A percentile compares a stretch with the other conserved stretches of the same genome.
Conservation (phyloP, 768 basidiomycete genomes). For the Stropharia rugosoannulata region DNA sequence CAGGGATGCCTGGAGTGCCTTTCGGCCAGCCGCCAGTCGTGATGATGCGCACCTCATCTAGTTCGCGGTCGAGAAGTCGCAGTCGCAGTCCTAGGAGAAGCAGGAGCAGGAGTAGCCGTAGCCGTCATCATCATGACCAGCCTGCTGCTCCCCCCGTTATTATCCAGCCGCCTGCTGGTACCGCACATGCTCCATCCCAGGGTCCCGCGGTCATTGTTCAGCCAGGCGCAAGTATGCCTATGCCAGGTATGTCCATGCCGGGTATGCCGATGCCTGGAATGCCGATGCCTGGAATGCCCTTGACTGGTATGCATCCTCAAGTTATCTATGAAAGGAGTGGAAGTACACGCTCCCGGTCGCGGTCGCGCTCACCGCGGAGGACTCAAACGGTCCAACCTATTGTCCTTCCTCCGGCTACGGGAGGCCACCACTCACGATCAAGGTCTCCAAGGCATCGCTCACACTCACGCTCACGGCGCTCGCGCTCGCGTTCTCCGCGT, state of each 20-base stretch:
- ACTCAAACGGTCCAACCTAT: constrained; percentile 3
- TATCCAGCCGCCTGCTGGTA: constrained; percentile 12
- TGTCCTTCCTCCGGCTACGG: neutral
- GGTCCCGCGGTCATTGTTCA: constrained; percentile 5
- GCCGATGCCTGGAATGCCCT: constrained; percentile 5
- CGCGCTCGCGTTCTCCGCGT: constrained; percentile 10
- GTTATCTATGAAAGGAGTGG: neutral
- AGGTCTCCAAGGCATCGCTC: neutral
- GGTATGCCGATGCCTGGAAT: constrained; percentile 1
- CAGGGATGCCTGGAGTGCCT: constrained; percentile 4
- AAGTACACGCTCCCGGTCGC: constrained; percentile 9
- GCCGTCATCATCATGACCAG: neutral
- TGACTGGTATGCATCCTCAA: neutral
- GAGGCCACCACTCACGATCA: neutral
- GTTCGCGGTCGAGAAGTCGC: constrained; percentile 2
- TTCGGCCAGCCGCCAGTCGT: constrained; percentile 6
- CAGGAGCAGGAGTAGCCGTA: no score
- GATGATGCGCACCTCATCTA: constrained; percentile 13
- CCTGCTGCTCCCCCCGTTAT: constrained; percentile 10
- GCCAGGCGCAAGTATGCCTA: neutral
- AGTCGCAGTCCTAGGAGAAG: constrained; percentile 12
- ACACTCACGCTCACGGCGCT: neutral
- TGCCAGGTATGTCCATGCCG: constrained; percentile 7
- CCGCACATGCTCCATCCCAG: constrained; percentile 9
- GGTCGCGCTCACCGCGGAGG: constrained; percentile 17